phyloP scores from a whole-genome alignment of 202 grass and related monocot species.

The Musa balbisiana region DNA sequence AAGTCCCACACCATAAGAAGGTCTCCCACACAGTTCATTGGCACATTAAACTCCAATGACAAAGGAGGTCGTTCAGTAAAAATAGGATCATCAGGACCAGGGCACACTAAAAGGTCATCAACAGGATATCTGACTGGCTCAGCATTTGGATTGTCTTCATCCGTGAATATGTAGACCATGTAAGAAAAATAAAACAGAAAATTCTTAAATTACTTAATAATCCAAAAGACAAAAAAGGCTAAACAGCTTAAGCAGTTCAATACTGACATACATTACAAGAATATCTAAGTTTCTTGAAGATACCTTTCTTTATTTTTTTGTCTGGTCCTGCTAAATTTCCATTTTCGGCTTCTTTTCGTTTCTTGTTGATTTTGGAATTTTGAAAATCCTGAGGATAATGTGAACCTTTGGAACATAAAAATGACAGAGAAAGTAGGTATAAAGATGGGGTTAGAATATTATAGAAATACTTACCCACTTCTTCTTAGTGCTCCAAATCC shows the following conservation, averaged over 20 bases:
- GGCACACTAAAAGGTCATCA: constrained; percentile 63
- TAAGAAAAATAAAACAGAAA: not conserved
- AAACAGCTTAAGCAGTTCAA: not conserved
- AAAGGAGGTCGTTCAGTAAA: constrained; percentile 47
- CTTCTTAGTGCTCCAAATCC: constrained; percentile 21
- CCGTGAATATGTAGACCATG: constrained; percentile 28
- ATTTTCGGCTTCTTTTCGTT: constrained; percentile 37
- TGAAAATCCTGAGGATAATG: constrained; percentile 40
- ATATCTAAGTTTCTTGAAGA: constrained; percentile 7
- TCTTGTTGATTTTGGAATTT: constrained; percentile 36
- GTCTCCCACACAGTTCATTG: constrained; percentile 59
- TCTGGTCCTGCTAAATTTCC: constrained; percentile 24
- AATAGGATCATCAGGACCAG: constrained; percentile 38
- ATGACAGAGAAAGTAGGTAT: constrained; percentile 1
- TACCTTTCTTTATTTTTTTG: constrained; percentile 38
- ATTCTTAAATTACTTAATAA: not conserved
- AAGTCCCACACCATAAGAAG: constrained; percentile 85
- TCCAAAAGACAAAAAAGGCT: too few relatives aligned
- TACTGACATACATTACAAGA: not conserved
- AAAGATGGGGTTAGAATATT: constrained; percentile 1
- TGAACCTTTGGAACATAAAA: constrained; percentile 23
- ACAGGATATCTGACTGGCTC: constrained; percentile 59
- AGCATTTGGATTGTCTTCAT: constrained; percentile 23
- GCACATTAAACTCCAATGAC: constrained; percentile 66
- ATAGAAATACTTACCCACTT: constrained; percentile 16